These are phyloP conservation scores for Mycena sp. DNA, from an alignment of 1,284 basidiomycete genomes.

Conservation along the genomic window DNA sequence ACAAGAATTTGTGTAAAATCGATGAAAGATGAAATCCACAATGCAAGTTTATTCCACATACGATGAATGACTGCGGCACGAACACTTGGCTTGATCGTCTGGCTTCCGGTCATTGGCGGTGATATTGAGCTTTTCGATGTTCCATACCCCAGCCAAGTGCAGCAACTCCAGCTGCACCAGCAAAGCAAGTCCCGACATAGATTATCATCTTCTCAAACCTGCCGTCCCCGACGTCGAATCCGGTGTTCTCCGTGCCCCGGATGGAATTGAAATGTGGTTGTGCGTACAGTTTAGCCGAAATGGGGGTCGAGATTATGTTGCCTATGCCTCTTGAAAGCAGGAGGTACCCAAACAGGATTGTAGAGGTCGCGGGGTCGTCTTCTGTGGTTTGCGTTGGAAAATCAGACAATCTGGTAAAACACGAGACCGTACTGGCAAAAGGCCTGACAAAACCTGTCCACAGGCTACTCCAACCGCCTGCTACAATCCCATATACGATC, in stretches of 20 bases:
- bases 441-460: conserved; percentile 46
- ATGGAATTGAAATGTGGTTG: neutral
- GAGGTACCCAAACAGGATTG: conserved; percentile 48
- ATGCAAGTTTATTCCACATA: no score
- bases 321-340: conserved; percentile 50
- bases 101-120: no score
- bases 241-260: conserved; percentile 14
- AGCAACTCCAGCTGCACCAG: conserved; percentile 42
- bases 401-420: neutral
- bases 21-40: no score
- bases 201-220: conserved; percentile 46
- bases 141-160: conserved; percentile 37
- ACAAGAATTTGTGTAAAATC: no score
- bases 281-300: conserved; percentile 42
- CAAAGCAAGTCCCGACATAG: conserved; percentile 49
- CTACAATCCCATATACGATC: conserved; percentile 45
- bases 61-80: no score
- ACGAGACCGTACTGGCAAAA: conserved; percentile 37
- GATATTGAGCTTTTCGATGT: no score
- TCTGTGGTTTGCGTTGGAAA: conserved; percentile 31
- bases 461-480: conserved; percentile 48
- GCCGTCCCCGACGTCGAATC: conserved; percentile 46
- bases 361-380: conserved; percentile 46
- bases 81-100: no score
- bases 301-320: conserved; percentile 53